Evolutionary conservation across 2,329 filamentous ascomycete species (phyloP), one percentile per base, ranked within the genome.

Genomic region (Zymoseptoria crescenta): DNA sequence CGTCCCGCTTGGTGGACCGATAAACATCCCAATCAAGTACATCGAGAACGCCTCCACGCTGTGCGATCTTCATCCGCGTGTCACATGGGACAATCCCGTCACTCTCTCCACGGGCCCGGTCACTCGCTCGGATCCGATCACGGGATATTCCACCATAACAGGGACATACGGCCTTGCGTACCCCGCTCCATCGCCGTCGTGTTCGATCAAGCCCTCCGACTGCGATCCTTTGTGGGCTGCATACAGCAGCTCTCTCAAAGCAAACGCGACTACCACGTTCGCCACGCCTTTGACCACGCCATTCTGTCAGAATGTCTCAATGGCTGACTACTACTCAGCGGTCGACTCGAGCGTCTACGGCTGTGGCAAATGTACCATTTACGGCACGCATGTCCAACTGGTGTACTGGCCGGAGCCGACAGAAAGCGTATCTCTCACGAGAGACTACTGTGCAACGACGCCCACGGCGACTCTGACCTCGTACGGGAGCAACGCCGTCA

Each of bases 291-390:
- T 67, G 10, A 58, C 59, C 7, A 67, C 64, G 10, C 69, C 69
- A 4, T 60, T 62, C 2, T 69, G 68, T 50, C 28, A 63, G 55
- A 67, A 67, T 45, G 58, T 56, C 20, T 66, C 56, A 49, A 59
- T 51, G n/a, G 64, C 63, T 1, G 54, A 56, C 0, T 58, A 56
- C 0, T 57, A 58, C n/a, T 62, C 60, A 4, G 53, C 55, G 9
- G 56, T 61, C 13, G 58, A 51, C 6, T 61, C 59, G 8, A 56
- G 57, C 8, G 58, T 70, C 20, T 65, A 64, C 45, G 68, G 67
- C 8, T 72, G 69, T 54, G 69, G 69, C 4, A 49, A 53, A n/a
- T 72, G 69, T 51, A 72, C 69, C 5, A 70, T 72, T 9, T 69
- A 64, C 50, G 69, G 69, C n/a, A 35, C 65, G 19, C 67, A 65